These are phyloP conservation scores for Dysphania ambrosioides DNA, from an alignment of 148 eudicot genomes.

Conservation along the genomic window DNA sequence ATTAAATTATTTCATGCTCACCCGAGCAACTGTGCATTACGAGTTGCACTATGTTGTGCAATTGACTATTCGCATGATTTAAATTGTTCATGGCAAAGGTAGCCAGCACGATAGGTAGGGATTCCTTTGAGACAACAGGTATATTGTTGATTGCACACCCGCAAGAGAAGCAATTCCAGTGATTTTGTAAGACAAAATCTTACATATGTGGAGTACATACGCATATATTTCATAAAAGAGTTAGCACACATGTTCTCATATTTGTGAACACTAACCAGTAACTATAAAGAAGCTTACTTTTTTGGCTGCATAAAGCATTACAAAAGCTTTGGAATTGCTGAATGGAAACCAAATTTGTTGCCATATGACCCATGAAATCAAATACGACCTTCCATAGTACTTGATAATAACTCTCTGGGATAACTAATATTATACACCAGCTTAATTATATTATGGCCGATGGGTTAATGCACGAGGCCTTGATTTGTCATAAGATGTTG, in stretches of 20 bases:
- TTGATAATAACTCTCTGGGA: background rate
- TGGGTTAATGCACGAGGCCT: background rate
- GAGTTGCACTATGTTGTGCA: too few species aligned
- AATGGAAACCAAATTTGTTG: background rate
- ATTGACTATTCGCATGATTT: too few species aligned
- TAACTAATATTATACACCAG: too few species aligned
- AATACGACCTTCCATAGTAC: background rate
- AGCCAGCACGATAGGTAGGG: too few species aligned
- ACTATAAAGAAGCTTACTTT: background rate
- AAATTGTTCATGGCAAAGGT: too few species aligned
- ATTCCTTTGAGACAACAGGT: too few species aligned
- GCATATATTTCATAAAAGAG: background rate
- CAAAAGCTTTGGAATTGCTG: constrained; percentile 16
- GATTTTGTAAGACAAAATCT: constrained; percentile 11
- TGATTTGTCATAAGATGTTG: background rate
- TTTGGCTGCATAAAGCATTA: constrained; percentile 2
- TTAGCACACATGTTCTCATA: constrained; percentile 1
- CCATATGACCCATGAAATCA: background rate
- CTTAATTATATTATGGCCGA: too few species aligned
- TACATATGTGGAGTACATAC: background rate
- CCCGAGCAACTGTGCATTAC: too few species aligned
- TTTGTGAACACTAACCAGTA: constrained; percentile 7
- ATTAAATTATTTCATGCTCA: too few species aligned
- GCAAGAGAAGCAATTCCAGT: background rate
- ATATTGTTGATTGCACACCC: background rate